Evolutionary conservation across 495 filamentous ascomycete genomes (phyloP).

Genomic region (Acidiella bohemica): DNA sequence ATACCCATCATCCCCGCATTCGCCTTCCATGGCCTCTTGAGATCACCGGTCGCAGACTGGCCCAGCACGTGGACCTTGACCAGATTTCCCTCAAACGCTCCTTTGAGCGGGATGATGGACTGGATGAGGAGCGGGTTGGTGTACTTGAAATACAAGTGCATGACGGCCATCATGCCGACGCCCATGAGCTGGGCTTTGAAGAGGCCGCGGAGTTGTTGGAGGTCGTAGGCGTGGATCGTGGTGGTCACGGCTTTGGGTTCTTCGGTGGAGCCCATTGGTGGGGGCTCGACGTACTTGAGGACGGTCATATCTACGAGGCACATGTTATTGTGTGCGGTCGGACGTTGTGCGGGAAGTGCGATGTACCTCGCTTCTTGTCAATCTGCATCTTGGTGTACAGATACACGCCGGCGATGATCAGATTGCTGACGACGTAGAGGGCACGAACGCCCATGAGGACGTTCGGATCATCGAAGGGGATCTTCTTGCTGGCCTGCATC

Average conservation of each 20-base stretch:
- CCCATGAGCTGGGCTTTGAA: conserved; percentile 88
- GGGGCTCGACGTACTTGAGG: conserved; percentile 93
- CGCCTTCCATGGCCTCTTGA: conserved; percentile 91
- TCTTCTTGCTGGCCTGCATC: conserved; percentile 95
- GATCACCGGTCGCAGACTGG: conserved; percentile 76
- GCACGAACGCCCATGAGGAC: conserved; percentile 73
- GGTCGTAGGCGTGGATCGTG: conserved; percentile 86
- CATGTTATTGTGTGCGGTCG: not conserved
- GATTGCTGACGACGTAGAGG: conserved; percentile 72
- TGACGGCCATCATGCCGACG: conserved; percentile 91
- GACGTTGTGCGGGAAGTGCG: too few species aligned
- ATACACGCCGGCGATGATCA: conserved; percentile 75
- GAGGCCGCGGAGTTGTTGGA: conserved; percentile 63
- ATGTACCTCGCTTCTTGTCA: conserved; percentile 86
- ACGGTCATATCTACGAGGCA: conserved; percentile 68
- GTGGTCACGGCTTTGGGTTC: conserved; percentile 92
- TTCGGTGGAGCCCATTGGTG: conserved; percentile 79
- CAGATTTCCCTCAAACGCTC: conserved; percentile 83
- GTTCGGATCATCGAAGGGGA: conserved; percentile 83
- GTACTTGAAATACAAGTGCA: conserved; percentile 99
- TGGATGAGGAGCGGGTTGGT: conserved; percentile 98
- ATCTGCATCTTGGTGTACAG: conserved; percentile 70
- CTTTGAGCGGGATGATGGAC: conserved; percentile 94
- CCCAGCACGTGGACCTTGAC: conserved; percentile 90
- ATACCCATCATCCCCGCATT: conserved; percentile 46